Evolutionary conservation across 371 early-diverging fungal genomes (phyloP).

Genomic region (Mucor velutinosus): DNA sequence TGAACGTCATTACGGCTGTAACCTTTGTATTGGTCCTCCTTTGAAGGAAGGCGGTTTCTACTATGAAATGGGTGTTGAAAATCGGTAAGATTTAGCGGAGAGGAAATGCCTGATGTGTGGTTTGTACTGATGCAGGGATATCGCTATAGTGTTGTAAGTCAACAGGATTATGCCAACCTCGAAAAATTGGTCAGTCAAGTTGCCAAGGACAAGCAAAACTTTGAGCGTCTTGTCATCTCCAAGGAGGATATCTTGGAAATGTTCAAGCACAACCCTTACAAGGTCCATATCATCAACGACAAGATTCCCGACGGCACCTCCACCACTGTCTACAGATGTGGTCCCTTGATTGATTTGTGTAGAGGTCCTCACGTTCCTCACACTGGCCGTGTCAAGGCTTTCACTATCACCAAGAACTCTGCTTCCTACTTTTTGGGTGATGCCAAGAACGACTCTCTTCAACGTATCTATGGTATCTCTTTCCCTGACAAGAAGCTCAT

Average conservation of each 20-base stretch:
- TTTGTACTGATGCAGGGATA: not conserved
- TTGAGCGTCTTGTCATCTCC: conserved; percentile 86
- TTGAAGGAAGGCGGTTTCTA: conserved; percentile 99
- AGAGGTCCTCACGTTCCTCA: conserved; percentile 98
- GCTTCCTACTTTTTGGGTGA: conserved; percentile 99
- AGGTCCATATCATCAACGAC: conserved; percentile 89
- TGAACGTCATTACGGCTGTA: conserved; percentile 94
- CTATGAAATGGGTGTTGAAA: conserved; percentile 95
- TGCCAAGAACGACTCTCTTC: conserved; percentile 95
- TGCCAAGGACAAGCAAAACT: conserved; percentile 96
- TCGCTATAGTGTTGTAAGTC: conserved; percentile 65
- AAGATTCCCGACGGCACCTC: conserved; percentile 95
- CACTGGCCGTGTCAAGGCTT: conserved; percentile 95
- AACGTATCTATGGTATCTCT: conserved; percentile 98
- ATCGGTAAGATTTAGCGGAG: conserved; percentile 46
- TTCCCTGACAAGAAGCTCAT: conserved; percentile 98
- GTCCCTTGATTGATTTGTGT: conserved; percentile 99
- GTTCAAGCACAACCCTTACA: conserved; percentile 98
- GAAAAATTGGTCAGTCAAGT: conserved; percentile 86
- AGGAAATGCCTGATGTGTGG: not conserved
- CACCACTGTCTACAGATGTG: conserved; percentile 98
- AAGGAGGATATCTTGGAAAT: conserved; percentile 96
- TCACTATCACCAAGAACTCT: conserved; percentile 96
- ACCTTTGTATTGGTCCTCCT: conserved; percentile 98
- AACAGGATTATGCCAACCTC: conserved; percentile 84